Base-by-base conservation (phyloP, 1,284 basidiomycete species). In the Puccinia triticina region DNA sequence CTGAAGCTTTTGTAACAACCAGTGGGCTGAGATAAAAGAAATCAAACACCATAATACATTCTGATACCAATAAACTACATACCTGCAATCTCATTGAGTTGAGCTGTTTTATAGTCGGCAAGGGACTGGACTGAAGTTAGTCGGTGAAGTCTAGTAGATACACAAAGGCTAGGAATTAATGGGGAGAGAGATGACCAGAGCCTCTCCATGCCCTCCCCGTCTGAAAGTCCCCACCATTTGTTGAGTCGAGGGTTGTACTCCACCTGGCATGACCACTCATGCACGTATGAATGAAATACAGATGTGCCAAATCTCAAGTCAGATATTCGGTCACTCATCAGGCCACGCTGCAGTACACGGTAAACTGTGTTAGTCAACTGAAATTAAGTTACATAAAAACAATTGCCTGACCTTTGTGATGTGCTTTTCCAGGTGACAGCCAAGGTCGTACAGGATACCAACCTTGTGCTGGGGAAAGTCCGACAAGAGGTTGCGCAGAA, bases 251-350 rank as follows among this genome's bases (percentile, higher is more conserved):
- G 71, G 14, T 73, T 50, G 32, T 50, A 73, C 32, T 50, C n/a
- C 18, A 73, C 46, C 71, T 73, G 71, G 46, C 71, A 73, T 32
- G 46, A 43, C 71, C 71, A 50, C 43, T 53, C 18, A 29, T 73
- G 71, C 2, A 50, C 43, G 26, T 73, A 50, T 73, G 71, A 43
- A 23, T 73, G 71, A 46, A 73, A 73, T 10, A 53, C 46, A 32
- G 71, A 73, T 12, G 71, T 73, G 4, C 71, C 71, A 73, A 73
- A 73, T 34, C 1, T 43, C 34, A 67, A 43, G 64, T 34, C 43
- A 8, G 43, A 21, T 14, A 50, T 14, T 21, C 8, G 48, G 48
- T 12, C 34, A 67, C 26, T 32, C 1, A 67, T 21, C 23, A 37
- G 29, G 26, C 64, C 29, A 4, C 29, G 16, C 34, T 37, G 1